Percentiles rank a stretch among this genome's conserved stretches.
Evolutionary conservation across 2,329 filamentous ascomycete genomes (phyloP).

Genomic region (Leptographium galeiforme): DNA sequence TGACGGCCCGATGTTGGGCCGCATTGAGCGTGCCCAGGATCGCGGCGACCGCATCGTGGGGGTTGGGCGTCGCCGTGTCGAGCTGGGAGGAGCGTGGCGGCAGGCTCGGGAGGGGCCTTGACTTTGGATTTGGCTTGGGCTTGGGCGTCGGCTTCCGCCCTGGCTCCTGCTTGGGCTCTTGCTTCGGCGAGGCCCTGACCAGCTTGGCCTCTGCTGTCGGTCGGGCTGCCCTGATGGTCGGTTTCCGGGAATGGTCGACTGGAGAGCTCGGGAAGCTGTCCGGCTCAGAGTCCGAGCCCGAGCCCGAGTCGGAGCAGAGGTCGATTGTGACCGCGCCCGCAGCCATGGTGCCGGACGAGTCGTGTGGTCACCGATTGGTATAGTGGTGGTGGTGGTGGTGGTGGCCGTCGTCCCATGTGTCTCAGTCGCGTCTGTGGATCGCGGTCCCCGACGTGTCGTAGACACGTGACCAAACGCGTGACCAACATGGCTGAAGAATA

Average conservation of each 20-base stretch:
- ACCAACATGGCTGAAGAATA: too few species aligned
- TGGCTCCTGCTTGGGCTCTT: background rate
- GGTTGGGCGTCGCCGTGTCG: too few species aligned
- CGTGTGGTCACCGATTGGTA: background rate
- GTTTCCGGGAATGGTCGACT: background rate
- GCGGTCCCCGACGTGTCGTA: too few species aligned
- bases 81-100: slow-evolving; percentile 3
- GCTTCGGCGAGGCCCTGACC: background rate
- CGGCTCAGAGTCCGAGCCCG: background rate
- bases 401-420: background rate
- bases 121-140: background rate
- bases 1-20: slow-evolving; percentile 43
- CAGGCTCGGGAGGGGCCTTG: background rate
- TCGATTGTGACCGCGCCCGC: background rate
- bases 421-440: background rate
- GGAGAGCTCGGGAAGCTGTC: background rate
- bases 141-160: background rate
- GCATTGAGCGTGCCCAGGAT: slow-evolving; percentile 38
- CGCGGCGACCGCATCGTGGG: slow-evolving; percentile 7
- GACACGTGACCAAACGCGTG: too few species aligned
- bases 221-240: too few species aligned
- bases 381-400: too few species aligned
- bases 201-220: too few species aligned
- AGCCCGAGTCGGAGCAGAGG: background rate
- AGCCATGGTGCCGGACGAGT: background rate